These are phyloP conservation scores for Backusella tarrabulga DNA, from an alignment of 192 early-diverging fungal species.

Conservation along the genomic window DNA sequence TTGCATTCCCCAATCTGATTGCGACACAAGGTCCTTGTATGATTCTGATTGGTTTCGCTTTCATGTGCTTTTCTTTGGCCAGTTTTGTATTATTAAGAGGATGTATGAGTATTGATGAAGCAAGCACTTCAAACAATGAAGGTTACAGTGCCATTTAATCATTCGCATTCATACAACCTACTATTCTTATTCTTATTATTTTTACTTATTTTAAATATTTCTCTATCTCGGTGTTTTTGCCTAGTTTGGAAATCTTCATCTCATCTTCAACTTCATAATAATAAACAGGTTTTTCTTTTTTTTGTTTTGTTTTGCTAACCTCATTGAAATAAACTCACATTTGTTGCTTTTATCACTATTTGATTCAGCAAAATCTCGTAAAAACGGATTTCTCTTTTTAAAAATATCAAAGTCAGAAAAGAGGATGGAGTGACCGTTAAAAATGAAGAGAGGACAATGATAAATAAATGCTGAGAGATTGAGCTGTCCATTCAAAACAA, in stretches of 20 bases:
- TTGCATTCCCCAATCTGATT: conserved; percentile 23
- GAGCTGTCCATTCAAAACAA: too few species aligned
- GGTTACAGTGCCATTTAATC: background rate
- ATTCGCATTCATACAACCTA: background rate
- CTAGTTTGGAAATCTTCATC: background rate
- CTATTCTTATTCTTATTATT: background rate
- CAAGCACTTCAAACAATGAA: background rate
- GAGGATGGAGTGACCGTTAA: background rate
- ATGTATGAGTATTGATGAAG: conserved; percentile 17
- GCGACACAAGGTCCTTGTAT: conserved; percentile 28
- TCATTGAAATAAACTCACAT: background rate
- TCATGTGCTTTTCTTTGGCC: conserved; percentile 12
- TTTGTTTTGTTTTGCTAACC: too few species aligned
- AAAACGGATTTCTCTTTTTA: background rate
- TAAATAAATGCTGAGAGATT: too few species aligned
- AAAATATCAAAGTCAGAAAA: background rate
- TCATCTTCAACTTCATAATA: background rate
- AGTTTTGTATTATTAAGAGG: conserved; percentile 20
- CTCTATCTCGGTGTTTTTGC: background rate
- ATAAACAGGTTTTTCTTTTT: background rate
- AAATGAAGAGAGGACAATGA: background rate
- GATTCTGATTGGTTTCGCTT: conserved; percentile 25
- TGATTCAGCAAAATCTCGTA: background rate
- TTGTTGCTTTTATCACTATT: too few species aligned
- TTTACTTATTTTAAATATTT: background rate